Conservation (phyloP, 257 asterid genomes). For the Solanum etuberosum region DNA sequence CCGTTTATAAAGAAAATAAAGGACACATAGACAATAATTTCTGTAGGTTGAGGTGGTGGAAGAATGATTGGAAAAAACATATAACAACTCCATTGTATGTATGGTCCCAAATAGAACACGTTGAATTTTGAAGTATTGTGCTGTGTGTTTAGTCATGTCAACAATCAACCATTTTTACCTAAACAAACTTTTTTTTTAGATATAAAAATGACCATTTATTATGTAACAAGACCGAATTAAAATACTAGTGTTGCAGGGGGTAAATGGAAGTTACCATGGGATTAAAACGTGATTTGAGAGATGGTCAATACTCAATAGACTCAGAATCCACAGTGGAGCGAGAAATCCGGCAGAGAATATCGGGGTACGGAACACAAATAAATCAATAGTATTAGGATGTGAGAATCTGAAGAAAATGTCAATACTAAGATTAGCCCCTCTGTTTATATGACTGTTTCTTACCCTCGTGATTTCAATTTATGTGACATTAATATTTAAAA, state of each 20-base stretch:
- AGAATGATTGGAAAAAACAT: background rate
- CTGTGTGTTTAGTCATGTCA: background rate
- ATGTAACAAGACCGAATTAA: background rate
- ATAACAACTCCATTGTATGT: background rate
- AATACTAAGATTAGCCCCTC: conserved; percentile 7
- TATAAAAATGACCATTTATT: background rate
- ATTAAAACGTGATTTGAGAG: background rate
- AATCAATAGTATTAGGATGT: background rate
- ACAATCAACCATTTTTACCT: background rate
- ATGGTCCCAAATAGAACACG: background rate
- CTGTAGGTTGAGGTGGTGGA: background rate
- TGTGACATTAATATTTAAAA: too few relatives aligned
- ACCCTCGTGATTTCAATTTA: rapidly evolving
- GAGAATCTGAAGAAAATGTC: conserved; percentile 33
- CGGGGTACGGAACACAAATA: conserved; percentile 19
- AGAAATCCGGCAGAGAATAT: conserved; percentile 45
- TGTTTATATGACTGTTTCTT: too few relatives aligned
- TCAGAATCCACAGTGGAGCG: conserved; percentile 13
- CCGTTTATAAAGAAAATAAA: background rate
- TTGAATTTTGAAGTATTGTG: background rate
- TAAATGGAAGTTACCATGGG: background rate
- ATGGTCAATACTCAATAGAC: background rate
- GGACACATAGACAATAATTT: background rate
- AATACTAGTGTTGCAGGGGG: background rate
- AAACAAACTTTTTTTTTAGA: background rate